These are phyloP conservation scores for Blastomyces silverae DNA, from an alignment of 2,329 filamentous ascomycete genomes.

Conservation along the genomic window DNA sequence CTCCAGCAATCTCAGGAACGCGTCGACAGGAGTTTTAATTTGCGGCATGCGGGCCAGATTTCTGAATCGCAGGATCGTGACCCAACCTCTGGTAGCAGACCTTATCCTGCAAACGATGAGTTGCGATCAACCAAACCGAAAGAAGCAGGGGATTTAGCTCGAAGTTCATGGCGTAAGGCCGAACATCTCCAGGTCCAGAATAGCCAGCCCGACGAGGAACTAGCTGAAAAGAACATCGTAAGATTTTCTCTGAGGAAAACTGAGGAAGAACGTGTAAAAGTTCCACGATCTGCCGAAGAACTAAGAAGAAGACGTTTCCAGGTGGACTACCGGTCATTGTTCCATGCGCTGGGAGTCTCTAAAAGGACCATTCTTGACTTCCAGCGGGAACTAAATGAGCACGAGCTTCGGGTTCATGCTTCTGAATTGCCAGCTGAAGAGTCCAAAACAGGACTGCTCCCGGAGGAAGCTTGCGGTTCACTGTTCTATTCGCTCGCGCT, in stretches of 20 bases:
- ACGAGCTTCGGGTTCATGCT: constrained; percentile 4
- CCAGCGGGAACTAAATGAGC: constrained; percentile 3
- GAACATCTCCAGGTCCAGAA: background rate
- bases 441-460: too few species aligned
- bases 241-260: background rate
- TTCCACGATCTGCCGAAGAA: background rate
- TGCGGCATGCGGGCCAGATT: constrained; percentile 8
- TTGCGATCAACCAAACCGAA: background rate
- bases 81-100: background rate
- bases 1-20: background rate
- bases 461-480: background rate
- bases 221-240: background rate
- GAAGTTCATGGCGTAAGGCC: background rate
- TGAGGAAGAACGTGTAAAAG: background rate
- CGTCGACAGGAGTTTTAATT: background rate
- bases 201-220: background rate
- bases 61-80: background rate
- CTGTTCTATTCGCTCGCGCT: constrained; percentile 10
- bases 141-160: background rate
- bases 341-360: constrained; percentile 4
- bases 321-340: background rate
- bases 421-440: background rate
- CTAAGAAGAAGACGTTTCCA: background rate
- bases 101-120: background rate
- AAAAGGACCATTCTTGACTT: background rate